Evolutionary conservation across 129 eudicot genomes (phyloP).

Genomic region (Erigeron canadensis): DNA sequence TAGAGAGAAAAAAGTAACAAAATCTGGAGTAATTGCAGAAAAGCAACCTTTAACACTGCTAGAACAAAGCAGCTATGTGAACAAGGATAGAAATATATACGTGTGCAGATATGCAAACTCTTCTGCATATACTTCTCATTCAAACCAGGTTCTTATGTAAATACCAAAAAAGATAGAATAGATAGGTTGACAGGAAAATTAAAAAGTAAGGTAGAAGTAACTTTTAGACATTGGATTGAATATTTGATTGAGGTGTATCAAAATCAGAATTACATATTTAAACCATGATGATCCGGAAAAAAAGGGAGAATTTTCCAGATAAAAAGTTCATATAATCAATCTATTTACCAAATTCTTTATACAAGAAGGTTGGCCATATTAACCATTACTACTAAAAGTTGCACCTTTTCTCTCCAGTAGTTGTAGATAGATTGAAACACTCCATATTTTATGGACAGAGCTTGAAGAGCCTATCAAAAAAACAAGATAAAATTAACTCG

Average conservation of each 20-base stretch:
- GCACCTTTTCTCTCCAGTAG: constrained; percentile 95
- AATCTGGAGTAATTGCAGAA: no score
- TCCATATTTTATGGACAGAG: constrained; percentile 63
- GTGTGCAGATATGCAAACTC: no score
- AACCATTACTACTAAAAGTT: neutral
- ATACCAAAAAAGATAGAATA: no score
- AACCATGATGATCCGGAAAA: neutral
- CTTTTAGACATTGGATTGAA: no score
- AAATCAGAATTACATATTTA: neutral
- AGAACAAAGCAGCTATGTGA: no score
- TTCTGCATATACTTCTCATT: no score
- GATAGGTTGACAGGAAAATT: no score
- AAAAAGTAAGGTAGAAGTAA: no score
- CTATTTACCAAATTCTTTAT: neutral
- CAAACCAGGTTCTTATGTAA: no score
- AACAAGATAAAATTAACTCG: constrained; percentile 15
- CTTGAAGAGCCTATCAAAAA: constrained; percentile 70
- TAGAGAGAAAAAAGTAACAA: no score
- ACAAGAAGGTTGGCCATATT: neutral
- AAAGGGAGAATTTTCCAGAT: neutral
- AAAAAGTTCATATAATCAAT: neutral
- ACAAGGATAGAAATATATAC: no score
- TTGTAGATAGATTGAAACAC: constrained; percentile 65
- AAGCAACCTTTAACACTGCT: no score
- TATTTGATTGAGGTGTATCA: neutral